Percentiles rank a stretch among this genome's conserved stretches.
Conservation (phyloP, 768 basidiomycete species). For the Jaapia argillacea region DNA sequence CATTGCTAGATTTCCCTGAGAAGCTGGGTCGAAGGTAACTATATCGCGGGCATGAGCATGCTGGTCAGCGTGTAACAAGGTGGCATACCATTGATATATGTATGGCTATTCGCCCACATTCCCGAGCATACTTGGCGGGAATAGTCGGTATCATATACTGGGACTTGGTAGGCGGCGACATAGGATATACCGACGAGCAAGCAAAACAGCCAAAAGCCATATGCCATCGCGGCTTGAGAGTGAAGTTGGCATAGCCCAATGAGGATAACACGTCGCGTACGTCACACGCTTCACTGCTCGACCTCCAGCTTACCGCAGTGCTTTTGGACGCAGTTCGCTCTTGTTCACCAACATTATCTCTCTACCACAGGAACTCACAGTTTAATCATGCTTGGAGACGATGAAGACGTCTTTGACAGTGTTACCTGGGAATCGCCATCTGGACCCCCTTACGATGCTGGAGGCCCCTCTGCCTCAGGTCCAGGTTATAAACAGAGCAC, state of each 20-base stretch:
- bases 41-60: constrained; percentile 19
- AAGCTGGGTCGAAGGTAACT: constrained; percentile 73
- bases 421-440: constrained; percentile 83
- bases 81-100: constrained; percentile 73
- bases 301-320: background rate
- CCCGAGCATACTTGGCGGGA: constrained; percentile 90
- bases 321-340: background rate
- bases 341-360: background rate
- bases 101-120: constrained; percentile 77
- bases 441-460: constrained; percentile 38
- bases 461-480: constrained; percentile 31
- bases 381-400: constrained; percentile 64
- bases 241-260: background rate
- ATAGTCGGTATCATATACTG: constrained; percentile 69
- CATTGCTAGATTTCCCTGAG: constrained; percentile 85
- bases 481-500: constrained; percentile 82
- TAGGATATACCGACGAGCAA: constrained; percentile 23
- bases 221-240: background rate
- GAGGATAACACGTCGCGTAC: background rate
- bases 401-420: constrained; percentile 86
- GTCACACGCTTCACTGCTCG: background rate
- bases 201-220: background rate
- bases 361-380: background rate
- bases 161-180: constrained; percentile 45
- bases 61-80: constrained; percentile 2